Evolutionary conservation across 2,329 filamentous ascomycete genomes (phyloP).

Genomic region (Seiridium unicorne): DNA sequence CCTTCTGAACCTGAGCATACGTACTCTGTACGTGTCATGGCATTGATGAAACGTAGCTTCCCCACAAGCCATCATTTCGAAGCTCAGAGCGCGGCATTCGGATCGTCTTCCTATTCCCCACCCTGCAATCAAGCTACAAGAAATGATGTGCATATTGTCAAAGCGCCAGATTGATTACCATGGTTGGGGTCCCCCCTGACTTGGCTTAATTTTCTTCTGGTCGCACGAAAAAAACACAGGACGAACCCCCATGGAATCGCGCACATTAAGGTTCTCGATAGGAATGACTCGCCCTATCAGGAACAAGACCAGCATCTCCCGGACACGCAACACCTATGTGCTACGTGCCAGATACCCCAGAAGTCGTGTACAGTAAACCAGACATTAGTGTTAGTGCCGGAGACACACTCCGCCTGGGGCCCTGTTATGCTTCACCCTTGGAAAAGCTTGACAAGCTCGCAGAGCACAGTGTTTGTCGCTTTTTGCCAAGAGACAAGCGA

Average conservation of each 20-base stretch:
- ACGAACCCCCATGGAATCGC: not conserved
- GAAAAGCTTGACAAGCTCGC: not conserved
- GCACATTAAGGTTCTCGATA: not conserved
- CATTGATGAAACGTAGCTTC: conserved; percentile 6
- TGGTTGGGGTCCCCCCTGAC: not conserved
- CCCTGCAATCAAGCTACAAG: conserved; percentile 5
- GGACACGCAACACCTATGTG: not conserved
- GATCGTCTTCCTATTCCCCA: conserved; percentile 9
- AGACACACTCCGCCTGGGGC: not conserved
- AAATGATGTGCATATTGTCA: conserved; percentile 12
- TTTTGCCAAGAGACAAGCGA: too few relatives aligned
- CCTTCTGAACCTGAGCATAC: not conserved
- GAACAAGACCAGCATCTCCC: not conserved
- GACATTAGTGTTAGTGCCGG: not conserved
- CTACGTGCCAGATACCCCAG: too few relatives aligned
- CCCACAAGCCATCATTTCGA: not conserved
- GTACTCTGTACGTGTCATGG: conserved; percentile 6
- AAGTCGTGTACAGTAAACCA: not conserved
- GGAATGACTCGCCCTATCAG: not conserved
- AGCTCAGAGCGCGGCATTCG: conserved; percentile 7
- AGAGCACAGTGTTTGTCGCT: not conserved
- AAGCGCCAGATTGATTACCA: conserved; percentile 7
- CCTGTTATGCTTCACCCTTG: not conserved
- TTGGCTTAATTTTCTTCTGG: not conserved
- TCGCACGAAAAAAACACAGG: not conserved